Conservation (phyloP, 768 basidiomycete genomes). For the Panellus pusillus region DNA sequence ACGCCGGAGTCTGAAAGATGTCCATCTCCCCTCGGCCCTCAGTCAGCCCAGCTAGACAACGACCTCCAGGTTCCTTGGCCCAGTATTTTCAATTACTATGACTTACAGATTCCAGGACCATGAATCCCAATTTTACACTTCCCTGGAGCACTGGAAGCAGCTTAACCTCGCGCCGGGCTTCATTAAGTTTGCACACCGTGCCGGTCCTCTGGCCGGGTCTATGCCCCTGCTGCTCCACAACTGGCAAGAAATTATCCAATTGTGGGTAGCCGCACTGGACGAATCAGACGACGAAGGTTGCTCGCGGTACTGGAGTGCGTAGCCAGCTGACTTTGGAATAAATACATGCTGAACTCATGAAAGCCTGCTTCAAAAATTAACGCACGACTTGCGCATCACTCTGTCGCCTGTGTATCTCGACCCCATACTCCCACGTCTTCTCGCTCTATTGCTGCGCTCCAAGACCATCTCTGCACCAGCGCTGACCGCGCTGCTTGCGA, state of each 20-base stretch:
- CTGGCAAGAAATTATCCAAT: constrained; percentile 63
- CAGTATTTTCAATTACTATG: background rate
- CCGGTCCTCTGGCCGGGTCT: constrained; percentile 62
- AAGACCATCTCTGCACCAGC: constrained; percentile 52
- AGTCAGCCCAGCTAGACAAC: constrained; percentile 54
- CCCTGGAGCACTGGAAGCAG: constrained; percentile 74
- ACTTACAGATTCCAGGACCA: constrained; percentile 55
- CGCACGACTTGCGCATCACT: constrained; percentile 79
- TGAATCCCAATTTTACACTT: constrained; percentile 75
- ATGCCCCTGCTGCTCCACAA: constrained; percentile 83
- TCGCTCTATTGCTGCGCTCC: constrained; percentile 55
- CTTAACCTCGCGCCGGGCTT: constrained; percentile 80
- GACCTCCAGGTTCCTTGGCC: constrained; percentile 50
- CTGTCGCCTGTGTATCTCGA: constrained; percentile 61
- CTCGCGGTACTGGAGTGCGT: constrained; percentile 76
- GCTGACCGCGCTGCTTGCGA: constrained; percentile 64
- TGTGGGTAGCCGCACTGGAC: constrained; percentile 63
- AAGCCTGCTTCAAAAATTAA: constrained; percentile 76
- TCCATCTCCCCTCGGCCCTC: constrained; percentile 71
- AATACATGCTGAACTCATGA: constrained; percentile 14
- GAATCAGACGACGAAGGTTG: constrained; percentile 71
- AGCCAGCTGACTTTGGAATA: background rate
- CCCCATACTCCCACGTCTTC: constrained; percentile 50
- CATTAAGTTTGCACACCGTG: constrained; percentile 63
- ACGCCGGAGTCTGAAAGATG: constrained; percentile 62